Evolutionary conservation across 2,329 filamentous ascomycete genomes (phyloP).

Genomic region (Rhexocercosporidium sp.): DNA sequence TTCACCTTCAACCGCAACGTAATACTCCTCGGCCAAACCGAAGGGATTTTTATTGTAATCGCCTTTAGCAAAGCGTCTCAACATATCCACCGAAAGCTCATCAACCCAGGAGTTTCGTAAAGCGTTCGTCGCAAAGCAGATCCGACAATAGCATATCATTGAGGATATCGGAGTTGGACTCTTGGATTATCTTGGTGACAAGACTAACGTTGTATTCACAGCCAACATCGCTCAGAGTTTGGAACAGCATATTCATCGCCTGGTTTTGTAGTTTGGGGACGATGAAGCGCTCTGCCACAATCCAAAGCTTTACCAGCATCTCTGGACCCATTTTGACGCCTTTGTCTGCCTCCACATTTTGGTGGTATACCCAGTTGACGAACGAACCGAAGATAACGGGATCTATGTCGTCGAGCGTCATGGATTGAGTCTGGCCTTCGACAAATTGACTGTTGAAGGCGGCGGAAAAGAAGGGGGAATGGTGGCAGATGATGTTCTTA

Average conservation of each 20-base stretch:
- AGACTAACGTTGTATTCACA: neutral
- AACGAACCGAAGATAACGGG: constrained; percentile 14
- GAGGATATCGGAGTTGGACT: neutral
- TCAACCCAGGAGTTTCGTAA: neutral
- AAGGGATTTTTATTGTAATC: neutral
- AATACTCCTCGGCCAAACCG: neutral
- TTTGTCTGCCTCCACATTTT: neutral
- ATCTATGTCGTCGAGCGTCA: constrained; percentile 15
- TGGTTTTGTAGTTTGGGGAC: constrained; percentile 21
- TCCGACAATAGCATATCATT: neutral
- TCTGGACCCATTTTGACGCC: neutral
- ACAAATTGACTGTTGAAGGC: constrained; percentile 18
- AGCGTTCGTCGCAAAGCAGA: neutral
- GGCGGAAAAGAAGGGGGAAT: constrained; percentile 19
- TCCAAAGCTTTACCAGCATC: constrained; percentile 16
- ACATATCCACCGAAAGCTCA: neutral
- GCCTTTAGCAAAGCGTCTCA: neutral
- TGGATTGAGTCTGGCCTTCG: constrained; percentile 13
- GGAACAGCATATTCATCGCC: constrained; percentile 2
- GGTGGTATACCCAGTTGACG: constrained; percentile 23
- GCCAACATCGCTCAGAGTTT: neutral
- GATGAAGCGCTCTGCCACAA: constrained; percentile 18
- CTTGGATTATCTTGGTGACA: too few species aligned
- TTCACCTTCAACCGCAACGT: neutral
- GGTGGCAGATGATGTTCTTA: constrained; percentile 20